A percentile compares a stretch with the other conserved stretches of the same genome.
phyloP scores from a whole-genome alignment of 331 rosid species.

The Pyracantha coccinea region DNA sequence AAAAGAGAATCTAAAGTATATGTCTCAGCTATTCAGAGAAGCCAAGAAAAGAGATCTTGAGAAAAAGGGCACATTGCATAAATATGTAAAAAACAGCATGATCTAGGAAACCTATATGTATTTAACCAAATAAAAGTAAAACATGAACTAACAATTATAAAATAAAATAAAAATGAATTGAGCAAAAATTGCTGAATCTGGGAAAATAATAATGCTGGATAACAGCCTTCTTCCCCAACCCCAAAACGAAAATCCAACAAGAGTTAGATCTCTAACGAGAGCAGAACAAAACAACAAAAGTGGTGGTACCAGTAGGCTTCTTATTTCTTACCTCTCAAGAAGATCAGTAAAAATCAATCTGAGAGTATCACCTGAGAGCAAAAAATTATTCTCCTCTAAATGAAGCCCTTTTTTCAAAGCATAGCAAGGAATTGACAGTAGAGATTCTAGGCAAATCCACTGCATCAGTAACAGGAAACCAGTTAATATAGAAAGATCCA shows the following conservation, averaged over 20 bases:
- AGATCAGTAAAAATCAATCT: conserved; percentile 61
- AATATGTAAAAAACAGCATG: neutral
- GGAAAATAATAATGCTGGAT: neutral
- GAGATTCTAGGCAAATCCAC: conserved; percentile 89
- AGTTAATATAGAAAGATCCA: neutral
- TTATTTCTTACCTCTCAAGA: conserved; percentile 61
- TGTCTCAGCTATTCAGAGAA: neutral
- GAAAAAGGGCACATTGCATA: neutral
- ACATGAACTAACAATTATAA: neutral
- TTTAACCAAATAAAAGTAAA: neutral
- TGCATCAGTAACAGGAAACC: conserved; percentile 29
- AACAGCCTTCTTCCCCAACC: neutral
- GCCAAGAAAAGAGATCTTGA: neutral
- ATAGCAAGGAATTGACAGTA: conserved; percentile 54
- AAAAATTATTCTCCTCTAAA: conserved; percentile 27
- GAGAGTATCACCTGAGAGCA: conserved; percentile 57
- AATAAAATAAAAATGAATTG: neutral
- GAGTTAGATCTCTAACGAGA: neutral
- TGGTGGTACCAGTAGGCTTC: neutral
- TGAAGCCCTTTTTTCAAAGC: conserved; percentile 38
- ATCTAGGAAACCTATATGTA: neutral
- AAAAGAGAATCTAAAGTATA: neutral
- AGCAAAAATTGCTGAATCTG: neutral
- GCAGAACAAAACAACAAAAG: neutral
- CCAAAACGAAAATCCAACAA: neutral